phyloP scores from a whole-genome alignment of 208 protist genomes.

The Crithidia mellificae region DNA sequence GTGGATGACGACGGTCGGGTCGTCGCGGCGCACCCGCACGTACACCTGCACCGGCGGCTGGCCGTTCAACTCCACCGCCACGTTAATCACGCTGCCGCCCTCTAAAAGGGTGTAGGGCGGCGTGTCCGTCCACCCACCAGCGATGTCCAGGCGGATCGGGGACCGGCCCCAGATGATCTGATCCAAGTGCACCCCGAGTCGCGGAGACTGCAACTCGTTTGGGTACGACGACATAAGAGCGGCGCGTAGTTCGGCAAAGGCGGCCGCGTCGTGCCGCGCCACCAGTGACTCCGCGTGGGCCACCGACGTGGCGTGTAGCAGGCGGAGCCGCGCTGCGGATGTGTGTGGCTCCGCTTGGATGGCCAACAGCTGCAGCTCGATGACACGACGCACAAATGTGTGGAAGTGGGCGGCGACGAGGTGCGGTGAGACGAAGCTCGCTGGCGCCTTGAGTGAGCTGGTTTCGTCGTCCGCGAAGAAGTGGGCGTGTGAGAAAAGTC shows the following conservation, averaged over 20 bases:
- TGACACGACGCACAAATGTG: constrained; percentile 30
- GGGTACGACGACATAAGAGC: constrained; percentile 26
- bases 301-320: constrained; percentile 7
- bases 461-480: neutral
- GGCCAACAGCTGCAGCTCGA: constrained; percentile 23
- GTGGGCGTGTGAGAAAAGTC: neutral
- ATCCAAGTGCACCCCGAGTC: constrained; percentile 35
- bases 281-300: constrained; percentile 9
- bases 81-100: constrained; percentile 67
- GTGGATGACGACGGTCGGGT: constrained; percentile 35
- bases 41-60: constrained; percentile 56
- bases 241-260: constrained; percentile 27
- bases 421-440: constrained; percentile 20
- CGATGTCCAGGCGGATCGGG: constrained; percentile 60
- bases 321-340: constrained; percentile 15
- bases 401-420: constrained; percentile 32
- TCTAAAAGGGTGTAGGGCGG: constrained; percentile 54
- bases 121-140: constrained; percentile 71
- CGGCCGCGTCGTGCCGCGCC: constrained; percentile 21
- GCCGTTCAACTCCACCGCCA: constrained; percentile 57
- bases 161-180: constrained; percentile 54
- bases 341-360: no score
- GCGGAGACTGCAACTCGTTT: constrained; percentile 26
- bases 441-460: neutral
- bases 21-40: constrained; percentile 30